Conservation (phyloP, 352 stramenopile species). For the Phytophthora sojae region DNA sequence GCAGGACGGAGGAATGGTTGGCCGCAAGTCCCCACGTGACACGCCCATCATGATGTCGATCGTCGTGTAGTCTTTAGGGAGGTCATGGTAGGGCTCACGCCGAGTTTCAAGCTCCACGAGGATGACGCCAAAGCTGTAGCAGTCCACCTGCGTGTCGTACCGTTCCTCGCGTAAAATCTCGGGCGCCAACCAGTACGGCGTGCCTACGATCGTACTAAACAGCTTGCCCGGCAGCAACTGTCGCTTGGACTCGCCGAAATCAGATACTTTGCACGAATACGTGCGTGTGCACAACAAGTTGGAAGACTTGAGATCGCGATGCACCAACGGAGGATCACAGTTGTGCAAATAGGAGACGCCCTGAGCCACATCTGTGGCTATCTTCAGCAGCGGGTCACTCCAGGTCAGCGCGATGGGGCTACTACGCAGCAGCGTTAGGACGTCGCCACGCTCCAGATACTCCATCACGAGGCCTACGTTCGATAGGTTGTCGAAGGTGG, state of each 20-base stretch:
- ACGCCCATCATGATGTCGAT: constrained; percentile 89
- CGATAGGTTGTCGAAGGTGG: constrained; percentile 83
- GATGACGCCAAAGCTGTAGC: constrained; percentile 91
- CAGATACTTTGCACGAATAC: constrained; percentile 84
- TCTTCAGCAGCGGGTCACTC: constrained; percentile 83
- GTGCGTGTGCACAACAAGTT: constrained; percentile 81
- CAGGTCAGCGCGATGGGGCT: constrained; percentile 74
- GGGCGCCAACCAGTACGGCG: constrained; percentile 86
- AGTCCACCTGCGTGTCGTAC: constrained; percentile 87
- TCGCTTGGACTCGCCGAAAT: constrained; percentile 83
- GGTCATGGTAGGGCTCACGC: constrained; percentile 76
- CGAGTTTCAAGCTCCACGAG: constrained; percentile 85
- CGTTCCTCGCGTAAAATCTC: constrained; percentile 86
- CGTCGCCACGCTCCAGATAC: constrained; percentile 78
- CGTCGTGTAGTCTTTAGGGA: constrained; percentile 59
- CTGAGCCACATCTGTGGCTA: constrained; percentile 84
- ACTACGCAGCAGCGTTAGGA: constrained; percentile 67
- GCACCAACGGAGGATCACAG: constrained; percentile 77
- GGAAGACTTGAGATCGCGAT: constrained; percentile 86
- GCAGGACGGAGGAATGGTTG: constrained; percentile 72
- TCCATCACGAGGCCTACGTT: constrained; percentile 84
- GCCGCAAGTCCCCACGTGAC: constrained; percentile 61
- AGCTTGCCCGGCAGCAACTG: constrained; percentile 50
- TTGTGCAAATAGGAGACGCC: constrained; percentile 86
- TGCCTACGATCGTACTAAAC: constrained; percentile 84